Evolutionary conservation across 768 basidiomycete species (phyloP).

Genomic region (Strobilomyces echinocephalus): DNA sequence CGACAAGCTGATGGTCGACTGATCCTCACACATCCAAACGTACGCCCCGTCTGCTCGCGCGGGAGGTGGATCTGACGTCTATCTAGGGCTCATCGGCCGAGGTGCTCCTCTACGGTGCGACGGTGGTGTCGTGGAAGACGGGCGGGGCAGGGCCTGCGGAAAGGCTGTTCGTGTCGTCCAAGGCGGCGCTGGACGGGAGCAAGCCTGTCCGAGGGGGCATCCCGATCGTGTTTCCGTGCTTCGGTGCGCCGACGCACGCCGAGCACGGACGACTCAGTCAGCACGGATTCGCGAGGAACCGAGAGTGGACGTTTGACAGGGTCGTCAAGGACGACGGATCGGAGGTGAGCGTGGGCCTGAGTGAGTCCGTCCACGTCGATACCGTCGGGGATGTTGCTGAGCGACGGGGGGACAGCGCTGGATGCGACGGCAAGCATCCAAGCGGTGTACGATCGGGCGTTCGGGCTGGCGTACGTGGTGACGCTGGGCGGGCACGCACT

Average conservation of each 20-base stretch:
- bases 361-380: slow-evolving; percentile 40
- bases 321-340: slow-evolving; percentile 63
- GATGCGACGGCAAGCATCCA: slow-evolving; percentile 56
- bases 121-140: slow-evolving; percentile 81
- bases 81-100: slow-evolving; percentile 60
- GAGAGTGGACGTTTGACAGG: slow-evolving; percentile 64
- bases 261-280: slow-evolving; percentile 70
- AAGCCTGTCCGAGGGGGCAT: slow-evolving; percentile 66
- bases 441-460: slow-evolving; percentile 56
- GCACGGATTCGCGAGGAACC: slow-evolving; percentile 88
- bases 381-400: background rate
- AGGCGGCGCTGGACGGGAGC: slow-evolving; percentile 73
- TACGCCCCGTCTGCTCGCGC: slow-evolving; percentile 10
- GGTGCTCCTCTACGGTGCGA: slow-evolving; percentile 78
- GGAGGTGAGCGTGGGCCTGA: slow-evolving; percentile 70
- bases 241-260: slow-evolving; percentile 75
- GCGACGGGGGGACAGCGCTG: slow-evolving; percentile 43
- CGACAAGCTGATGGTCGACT: slow-evolving; percentile 41
- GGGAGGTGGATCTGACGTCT: background rate
- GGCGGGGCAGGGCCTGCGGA: slow-evolving; percentile 46
- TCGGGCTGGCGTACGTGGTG: slow-evolving; percentile 77
- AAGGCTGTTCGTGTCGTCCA: slow-evolving; percentile 76
- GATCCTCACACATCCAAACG: slow-evolving; percentile 61
- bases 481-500: slow-evolving; percentile 71
- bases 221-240: slow-evolving; percentile 77